Base-by-base conservation (phyloP, 2,329 filamentous ascomycete genomes). In the Penicillium thymicola region DNA sequence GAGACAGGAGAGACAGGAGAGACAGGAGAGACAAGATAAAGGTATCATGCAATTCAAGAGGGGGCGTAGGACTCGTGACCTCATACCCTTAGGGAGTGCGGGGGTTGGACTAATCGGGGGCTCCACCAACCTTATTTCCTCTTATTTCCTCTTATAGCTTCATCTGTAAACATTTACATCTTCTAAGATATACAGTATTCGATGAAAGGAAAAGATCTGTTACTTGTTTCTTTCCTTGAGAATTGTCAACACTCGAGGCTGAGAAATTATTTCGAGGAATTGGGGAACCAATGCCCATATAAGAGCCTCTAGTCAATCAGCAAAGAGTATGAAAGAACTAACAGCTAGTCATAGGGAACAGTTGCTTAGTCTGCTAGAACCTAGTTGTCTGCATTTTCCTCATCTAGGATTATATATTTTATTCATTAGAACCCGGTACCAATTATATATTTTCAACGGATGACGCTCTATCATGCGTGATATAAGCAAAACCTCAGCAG, bases 1-100 rank as follows among this genome's bases (percentile, higher is more conserved):
- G 11, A 2, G 10, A 32, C 9, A 47, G 25, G 25, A 9, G 25
- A 27, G 2, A 27, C 25, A 25, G 7, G 25, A 25, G 11, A 2
- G 10, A 32, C 8, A 47, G 25, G 25, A 9, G 25, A 27, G 7
- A 27, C 25, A 27, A 27, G 25, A 27, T 3, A 2, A 43, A 44
- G 28, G 10, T 16, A 45, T 34, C 48, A 42, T 51, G 38, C 46
- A 41, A 49, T 45, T 9, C 37, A 37, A 21, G 36, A n/a, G 41
- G 44, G 40, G 45, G 42, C n/a, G n/a, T 62, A 32, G 6, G 55
- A 62, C 61, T 59, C 58, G 61, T 64, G 60, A 64, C 61, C 61
- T 64, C 61, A 64, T 64, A 60, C 59, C 54, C 40, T n/a, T 30
- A 42, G 30, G 30, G 49, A 61, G 54, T 64, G 61, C 61, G 61